Percentiles rank a stretch among this genome's conserved stretches.
Conservation (phyloP, 768 basidiomycete species). For the Agrocybe pediades region DNA sequence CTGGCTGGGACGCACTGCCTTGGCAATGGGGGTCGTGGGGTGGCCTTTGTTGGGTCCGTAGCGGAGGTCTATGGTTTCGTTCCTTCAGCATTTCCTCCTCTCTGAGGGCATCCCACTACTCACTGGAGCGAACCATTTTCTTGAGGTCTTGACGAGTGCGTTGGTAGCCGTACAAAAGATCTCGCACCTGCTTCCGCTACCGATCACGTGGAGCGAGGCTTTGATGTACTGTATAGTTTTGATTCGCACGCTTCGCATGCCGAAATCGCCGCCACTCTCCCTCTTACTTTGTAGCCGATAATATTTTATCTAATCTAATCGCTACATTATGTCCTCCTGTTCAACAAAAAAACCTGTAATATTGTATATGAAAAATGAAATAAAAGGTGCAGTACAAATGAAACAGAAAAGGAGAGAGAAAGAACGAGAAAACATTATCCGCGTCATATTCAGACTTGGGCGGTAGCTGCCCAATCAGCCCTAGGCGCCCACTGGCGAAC, state of each 20-base stretch:
- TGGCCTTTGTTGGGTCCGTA: slow-evolving; percentile 86
- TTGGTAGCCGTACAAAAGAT: slow-evolving; percentile 30
- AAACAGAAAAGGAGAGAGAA: slow-evolving; percentile 18
- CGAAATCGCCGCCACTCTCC: slow-evolving; percentile 15
- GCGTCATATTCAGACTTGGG: slow-evolving; percentile 34
- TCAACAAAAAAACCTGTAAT: slow-evolving; percentile 12
- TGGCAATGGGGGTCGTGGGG: slow-evolving; percentile 83
- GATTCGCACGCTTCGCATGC: slow-evolving; percentile 26
- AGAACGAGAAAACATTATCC: slow-evolving; percentile 18
- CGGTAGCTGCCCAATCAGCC: slow-evolving; percentile 37
- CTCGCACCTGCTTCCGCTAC: slow-evolving; percentile 20
- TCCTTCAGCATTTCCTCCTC: slow-evolving; percentile 14
- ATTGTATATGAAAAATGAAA: slow-evolving; percentile 11
- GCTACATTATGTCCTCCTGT: slow-evolving; percentile 4
- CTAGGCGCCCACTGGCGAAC: slow-evolving; percentile 49
- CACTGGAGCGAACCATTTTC: slow-evolving; percentile 80
- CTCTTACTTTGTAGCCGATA: slow-evolving; percentile 20
- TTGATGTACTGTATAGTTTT: slow-evolving; percentile 62
- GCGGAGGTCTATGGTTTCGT: slow-evolving; percentile 65
- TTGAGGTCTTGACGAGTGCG: slow-evolving; percentile 55
- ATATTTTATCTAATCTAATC: slow-evolving; percentile 30
- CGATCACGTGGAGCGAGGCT: slow-evolving; percentile 46
- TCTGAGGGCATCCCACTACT: slow-evolving; percentile 31
- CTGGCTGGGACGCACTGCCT: slow-evolving; percentile 76
- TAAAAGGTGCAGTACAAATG: slow-evolving; percentile 11